Evolutionary conservation across 257 asterid genomes (phyloP).

Genomic region (Capsicum rhomboideum): DNA sequence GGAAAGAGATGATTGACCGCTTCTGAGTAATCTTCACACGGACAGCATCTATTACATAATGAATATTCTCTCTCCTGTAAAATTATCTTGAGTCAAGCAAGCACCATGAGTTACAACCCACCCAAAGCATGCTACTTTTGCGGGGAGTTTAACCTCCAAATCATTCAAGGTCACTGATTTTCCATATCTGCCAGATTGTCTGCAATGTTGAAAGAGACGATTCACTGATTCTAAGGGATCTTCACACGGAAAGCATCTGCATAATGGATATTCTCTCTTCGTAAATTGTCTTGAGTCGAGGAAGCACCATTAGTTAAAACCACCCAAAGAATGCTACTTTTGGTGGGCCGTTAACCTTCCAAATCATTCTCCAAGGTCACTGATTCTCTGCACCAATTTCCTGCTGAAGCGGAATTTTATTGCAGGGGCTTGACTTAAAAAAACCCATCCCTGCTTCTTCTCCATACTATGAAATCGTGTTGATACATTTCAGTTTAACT

Average conservation of each 20-base stretch:
- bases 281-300: background rate
- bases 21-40: background rate
- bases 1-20: background rate
- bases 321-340: background rate
- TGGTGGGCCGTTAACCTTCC: background rate
- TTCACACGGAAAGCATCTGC: background rate
- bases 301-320: background rate
- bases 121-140: background rate
- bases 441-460: background rate
- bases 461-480: no score
- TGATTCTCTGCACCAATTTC: background rate
- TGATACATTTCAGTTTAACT: background rate
- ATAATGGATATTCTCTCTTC: background rate
- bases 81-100: background rate
- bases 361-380: background rate
- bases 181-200: background rate
- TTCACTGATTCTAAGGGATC: background rate
- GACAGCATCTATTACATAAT: background rate
- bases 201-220: background rate
- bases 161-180: background rate
- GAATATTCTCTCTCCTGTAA: background rate
- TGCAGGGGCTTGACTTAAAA: background rate
- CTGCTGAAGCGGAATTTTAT: background rate
- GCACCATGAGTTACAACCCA: background rate
- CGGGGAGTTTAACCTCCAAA: background rate